Base-by-base conservation (phyloP, 2,329 filamentous ascomycete species). In the Dactylellina leptospora region DNA sequence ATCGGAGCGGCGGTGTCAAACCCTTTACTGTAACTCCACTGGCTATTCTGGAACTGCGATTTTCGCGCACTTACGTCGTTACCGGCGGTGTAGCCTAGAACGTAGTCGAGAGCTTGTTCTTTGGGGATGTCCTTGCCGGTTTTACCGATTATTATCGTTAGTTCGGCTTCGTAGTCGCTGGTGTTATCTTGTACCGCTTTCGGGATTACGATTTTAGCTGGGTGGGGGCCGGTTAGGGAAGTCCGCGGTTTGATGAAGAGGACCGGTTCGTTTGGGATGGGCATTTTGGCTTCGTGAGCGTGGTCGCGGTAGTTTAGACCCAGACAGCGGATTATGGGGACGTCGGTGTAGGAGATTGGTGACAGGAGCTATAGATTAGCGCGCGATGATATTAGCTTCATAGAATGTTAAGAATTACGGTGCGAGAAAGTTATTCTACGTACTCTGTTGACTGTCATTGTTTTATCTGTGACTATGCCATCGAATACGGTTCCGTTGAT, bases 91-190 rank as follows among this genome's bases (percentile, higher is more conserved):
- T 92, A 93, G 3, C 90, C 90, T 1, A 92, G 82, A 1, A 93
- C 88, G 76, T 90, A 88, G 56, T 88, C 81, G n/a, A 92, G 81
- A 0, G 90, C 90, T 20, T 85, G 79, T 1, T 82, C 82, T 79
- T 90, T 88, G 0, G 86, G 79, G 10, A 93, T 87, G 77, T 92
- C 84, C 44, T 82, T 80, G 70, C 87, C 88, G 70, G 84, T 81
- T 79, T 87, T 88, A 22, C 89, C 88, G 74, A 93, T 91, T 6
- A 93, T 82, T 36, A 87, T 83, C 11, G 92, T 88, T 4, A 93
- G 83, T 80, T 93, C 90, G 78, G 89, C 91, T 80, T 93, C 90
- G 79, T 93, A 93, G 80, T 93, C 90, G 16, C 91, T 81, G 0
- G 87, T 87, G n/a, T 82, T 81, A 50, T 82, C 83, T 79, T 92